A percentile compares a stretch with the other conserved stretches of the same genome.
These are phyloP conservation scores for Beauveria rudraprayagi DNA, from an alignment of 2,329 filamentous ascomycete species.

Conservation along the genomic window DNA sequence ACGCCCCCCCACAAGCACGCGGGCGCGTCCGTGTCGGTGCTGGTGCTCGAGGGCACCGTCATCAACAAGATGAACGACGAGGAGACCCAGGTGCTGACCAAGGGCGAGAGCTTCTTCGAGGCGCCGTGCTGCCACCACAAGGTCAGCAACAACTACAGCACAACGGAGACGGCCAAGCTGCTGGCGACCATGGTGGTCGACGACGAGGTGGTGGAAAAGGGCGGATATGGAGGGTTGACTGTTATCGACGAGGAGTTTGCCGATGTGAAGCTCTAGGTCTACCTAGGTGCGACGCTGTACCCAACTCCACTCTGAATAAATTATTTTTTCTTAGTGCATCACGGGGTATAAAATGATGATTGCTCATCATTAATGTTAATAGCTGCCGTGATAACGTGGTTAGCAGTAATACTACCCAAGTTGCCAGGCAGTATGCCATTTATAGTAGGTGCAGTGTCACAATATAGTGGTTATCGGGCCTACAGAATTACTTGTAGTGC, in stretches of 20 bases:
- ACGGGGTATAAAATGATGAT: no score
- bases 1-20: conserved; percentile 18
- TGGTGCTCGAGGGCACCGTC: conserved; percentile 15
- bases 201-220: conserved; percentile 14
- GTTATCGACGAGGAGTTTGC: conserved; percentile 16
- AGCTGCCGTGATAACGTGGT: no score
- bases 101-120: conserved; percentile 18
- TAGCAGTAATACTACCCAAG: no score
- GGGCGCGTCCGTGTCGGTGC: conserved; percentile 15
- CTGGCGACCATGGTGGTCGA: conserved; percentile 16
- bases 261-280: conserved; percentile 8
- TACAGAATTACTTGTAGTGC: background rate
- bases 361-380: no score
- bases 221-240: conserved; percentile 13
- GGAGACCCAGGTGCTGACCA: conserved; percentile 14
- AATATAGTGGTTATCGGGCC: no score
- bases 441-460: no score
- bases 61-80: conserved; percentile 20
- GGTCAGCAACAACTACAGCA: conserved; percentile 17
- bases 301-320: background rate
- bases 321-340: background rate
- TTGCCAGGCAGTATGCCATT: no score
- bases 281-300: background rate
- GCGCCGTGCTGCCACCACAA: conserved; percentile 18
- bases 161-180: conserved; percentile 9